Base-by-base conservation (phyloP, 2,329 filamentous ascomycete genomes). In the Diaporthe humulicola region DNA sequence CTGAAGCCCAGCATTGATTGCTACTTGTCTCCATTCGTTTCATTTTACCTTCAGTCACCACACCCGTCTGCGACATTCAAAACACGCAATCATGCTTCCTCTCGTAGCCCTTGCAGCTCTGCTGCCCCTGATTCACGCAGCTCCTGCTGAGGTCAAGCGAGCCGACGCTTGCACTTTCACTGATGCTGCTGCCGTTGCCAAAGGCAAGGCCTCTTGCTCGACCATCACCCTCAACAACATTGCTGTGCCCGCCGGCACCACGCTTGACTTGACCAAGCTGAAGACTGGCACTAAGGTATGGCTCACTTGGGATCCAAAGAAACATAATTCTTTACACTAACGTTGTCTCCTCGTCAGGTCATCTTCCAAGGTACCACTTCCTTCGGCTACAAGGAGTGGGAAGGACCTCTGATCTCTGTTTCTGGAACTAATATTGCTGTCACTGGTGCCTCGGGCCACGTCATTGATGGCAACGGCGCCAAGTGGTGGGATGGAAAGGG, bases 331-430 rank as follows among this genome's bases (percentile, higher is more conserved):
- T 28, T 10, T 45, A 40, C 19, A 19, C 60, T 64, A 10, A 64
- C 40, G 7, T 9, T 56, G 38, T 33, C 42, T 58, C 38, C 9
- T 19, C 28, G 28, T 4, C 40, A 64, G 38, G 74, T 75, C 66
- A 89, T 89, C 78, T 76, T 76, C 56, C 50, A 70, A n/a, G 67
- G 67, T n/a, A 76, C 72, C 36, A 76, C 69, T n/a, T 74, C 76
- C 7, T 73, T 69, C 36, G 73, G 86, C 19, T 93, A 93, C 84
- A 85, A 90, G 77, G 89, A 92, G 79, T 94, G 92, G 92, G 81
- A 82, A 1, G 92, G 92, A 0, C 92, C 92, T 3, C 38, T 74
- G 17, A 77, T 79, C 56, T 70, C 74, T 15, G 73, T 79, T 25
- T 76, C 75, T 3, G 78, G 78, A 33, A 77, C 74, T 14, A 70